These are phyloP conservation scores for Athelia sp. DNA, from an alignment of 1,284 basidiomycete genomes.

Conservation along the genomic window DNA sequence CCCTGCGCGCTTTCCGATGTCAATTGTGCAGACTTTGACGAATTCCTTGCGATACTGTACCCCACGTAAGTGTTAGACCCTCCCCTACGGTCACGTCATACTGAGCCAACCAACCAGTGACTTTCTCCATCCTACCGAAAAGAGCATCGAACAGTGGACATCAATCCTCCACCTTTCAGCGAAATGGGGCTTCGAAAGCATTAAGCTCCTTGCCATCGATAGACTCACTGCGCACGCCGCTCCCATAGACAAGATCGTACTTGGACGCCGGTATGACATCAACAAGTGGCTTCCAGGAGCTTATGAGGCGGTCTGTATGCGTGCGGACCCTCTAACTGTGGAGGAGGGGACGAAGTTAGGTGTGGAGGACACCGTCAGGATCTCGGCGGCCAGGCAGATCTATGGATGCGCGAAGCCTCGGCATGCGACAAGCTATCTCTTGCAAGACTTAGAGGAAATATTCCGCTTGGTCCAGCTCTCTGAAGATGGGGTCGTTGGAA, in stretches of 20 bases:
- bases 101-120: too few relatives aligned
- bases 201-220: slow-evolving; percentile 29
- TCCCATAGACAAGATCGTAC: slow-evolving; percentile 28
- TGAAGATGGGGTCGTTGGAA: too few relatives aligned
- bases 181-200: slow-evolving; percentile 25
- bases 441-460: too few relatives aligned
- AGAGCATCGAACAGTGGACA: slow-evolving; percentile 31
- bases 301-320: slow-evolving; percentile 26
- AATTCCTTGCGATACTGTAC: slow-evolving; percentile 9
- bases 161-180: slow-evolving; percentile 29
- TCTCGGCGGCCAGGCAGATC: background rate
- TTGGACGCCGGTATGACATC: slow-evolving; percentile 25
- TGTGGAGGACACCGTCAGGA: background rate
- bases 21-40: slow-evolving; percentile 22
- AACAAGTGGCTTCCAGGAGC: slow-evolving; percentile 30
- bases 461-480: too few relatives aligned
- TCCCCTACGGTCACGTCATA: too few relatives aligned
- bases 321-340: slow-evolving; percentile 20
- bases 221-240: slow-evolving; percentile 21
- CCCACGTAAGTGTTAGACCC: background rate
- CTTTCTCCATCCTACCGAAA: slow-evolving; percentile 16
- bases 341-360: slow-evolving; percentile 22
- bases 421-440: too few relatives aligned
- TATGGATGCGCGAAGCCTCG: too few relatives aligned
- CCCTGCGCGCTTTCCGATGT: slow-evolving; percentile 15